Conservation (phyloP, 2,329 filamentous ascomycete genomes). For the Penicillium hesseltinei region DNA sequence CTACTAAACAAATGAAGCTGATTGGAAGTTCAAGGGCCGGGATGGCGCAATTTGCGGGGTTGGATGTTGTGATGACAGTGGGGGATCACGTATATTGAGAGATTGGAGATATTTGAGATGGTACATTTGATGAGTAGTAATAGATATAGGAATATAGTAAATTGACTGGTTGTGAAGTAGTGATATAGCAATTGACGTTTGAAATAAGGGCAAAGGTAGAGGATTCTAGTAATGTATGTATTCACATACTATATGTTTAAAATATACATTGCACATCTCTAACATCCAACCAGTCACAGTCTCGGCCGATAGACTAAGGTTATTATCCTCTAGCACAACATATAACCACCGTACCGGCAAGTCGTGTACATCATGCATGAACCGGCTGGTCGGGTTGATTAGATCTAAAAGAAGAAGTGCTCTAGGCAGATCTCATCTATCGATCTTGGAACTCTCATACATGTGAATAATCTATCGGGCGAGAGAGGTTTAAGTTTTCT, state of each 20-base stretch:
- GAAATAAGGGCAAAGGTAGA: not conserved
- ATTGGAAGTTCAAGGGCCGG: slow-evolving; percentile 16
- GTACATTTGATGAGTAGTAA: not conserved
- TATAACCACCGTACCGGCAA: not conserved
- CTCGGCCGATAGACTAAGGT: slow-evolving; percentile 1
- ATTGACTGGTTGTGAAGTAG: not conserved
- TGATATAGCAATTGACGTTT: not conserved
- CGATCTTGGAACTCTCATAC: not conserved
- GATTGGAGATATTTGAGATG: not conserved
- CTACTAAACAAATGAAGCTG: not conserved
- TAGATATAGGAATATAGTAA: too few relatives aligned
- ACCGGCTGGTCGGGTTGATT: not conserved
- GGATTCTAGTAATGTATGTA: not conserved
- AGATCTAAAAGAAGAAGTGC: not conserved
- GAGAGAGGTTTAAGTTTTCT: not conserved
- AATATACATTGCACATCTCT: not conserved
- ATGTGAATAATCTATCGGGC: not conserved
- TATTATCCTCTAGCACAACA: not conserved
- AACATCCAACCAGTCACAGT: not conserved
- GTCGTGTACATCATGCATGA: not conserved
- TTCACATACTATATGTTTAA: not conserved
- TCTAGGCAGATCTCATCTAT: not conserved
- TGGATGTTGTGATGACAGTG: slow-evolving; percentile 25
- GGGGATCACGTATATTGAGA: slow-evolving; percentile 7
- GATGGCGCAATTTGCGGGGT: slow-evolving; percentile 34